Base-by-base conservation (phyloP, 805 yeast species). In the Candida ortonii region DNA sequence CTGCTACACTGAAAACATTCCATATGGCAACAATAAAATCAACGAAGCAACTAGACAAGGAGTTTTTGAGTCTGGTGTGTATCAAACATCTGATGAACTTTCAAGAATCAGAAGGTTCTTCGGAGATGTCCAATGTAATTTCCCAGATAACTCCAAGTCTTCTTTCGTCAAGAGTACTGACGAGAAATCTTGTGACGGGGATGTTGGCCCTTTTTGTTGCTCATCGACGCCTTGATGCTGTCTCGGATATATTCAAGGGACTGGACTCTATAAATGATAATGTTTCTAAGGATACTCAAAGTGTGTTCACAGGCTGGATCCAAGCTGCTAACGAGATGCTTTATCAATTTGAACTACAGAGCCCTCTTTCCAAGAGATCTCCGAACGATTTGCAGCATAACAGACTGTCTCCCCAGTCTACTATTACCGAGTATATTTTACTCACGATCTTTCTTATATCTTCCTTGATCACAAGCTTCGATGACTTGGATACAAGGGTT, bases 181-280 rank as follows among this genome's bases (percentile, higher is more conserved):
- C 97, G 1, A 68, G 96, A 45, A 82, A 78, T 46, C 65, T 81
- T 22, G 93, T 87, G 1, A 81, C 90, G 2, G 96, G 89, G 41
- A 73, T 89, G 43, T 62, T 88, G 33, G 70, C 76, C 16, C 70
- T 77, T 30, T 52, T 80, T 7, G 38, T 56, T 15, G 55, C 54
- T 1, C 49, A 54, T 22, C 42, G 43, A 11, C 43, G 39, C n/a
- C 15, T 36, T 11, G 21, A 34, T 2, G 50, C 57, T 5, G 22
- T 53, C 1, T 22, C 27, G n/a, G 23, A 32, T 6, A 39, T 53
- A 12, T 20, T 45, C 12, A 20, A 34, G 11, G 44, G 44, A 2
- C 16, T 47, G 20, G 22, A 28, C 22, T 25, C 16, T 3, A 23
- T 39, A 21, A 25, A 31, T 13, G 14, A 16, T 8, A 10, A 22